phyloP scores from a whole-genome alignment of 495 filamentous ascomycete genomes.

The Cercophora newfieldiana region DNA sequence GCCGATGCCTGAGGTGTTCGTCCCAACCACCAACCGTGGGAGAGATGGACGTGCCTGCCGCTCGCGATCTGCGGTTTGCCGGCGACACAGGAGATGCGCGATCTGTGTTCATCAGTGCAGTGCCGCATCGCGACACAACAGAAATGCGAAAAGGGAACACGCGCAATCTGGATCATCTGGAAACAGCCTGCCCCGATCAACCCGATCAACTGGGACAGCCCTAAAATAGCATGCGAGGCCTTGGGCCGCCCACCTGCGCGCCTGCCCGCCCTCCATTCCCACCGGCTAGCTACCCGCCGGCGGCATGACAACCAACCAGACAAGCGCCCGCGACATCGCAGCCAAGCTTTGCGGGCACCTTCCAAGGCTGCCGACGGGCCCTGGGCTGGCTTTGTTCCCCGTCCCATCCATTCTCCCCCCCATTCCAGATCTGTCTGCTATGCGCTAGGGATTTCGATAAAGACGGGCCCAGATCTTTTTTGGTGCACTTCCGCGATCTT shows the following conservation, averaged over 20 bases:
- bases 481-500: background rate
- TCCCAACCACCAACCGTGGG: background rate
- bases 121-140: background rate
- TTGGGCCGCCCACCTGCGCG: background rate
- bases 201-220: conserved; percentile 9
- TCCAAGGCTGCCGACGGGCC: background rate
- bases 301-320: conserved; percentile 11
- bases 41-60: background rate
- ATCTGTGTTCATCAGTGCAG: background rate
- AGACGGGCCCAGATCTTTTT: background rate
- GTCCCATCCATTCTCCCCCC: background rate
- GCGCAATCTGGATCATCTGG: background rate
- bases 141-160: background rate
- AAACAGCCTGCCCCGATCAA: background rate
- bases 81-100: background rate
- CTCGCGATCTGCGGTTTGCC: background rate
- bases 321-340: background rate
- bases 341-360: background rate
- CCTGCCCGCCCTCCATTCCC: background rate
- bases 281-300: conserved; percentile 6
- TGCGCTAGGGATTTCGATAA: background rate
- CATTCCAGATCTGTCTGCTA: background rate
- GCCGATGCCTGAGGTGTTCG: background rate
- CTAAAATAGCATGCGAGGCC: conserved; percentile 7
- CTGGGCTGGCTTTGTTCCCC: background rate